Evolutionary conservation across 1,284 basidiomycete genomes (phyloP).

Genomic region (Cystobasidium pallidum): DNA sequence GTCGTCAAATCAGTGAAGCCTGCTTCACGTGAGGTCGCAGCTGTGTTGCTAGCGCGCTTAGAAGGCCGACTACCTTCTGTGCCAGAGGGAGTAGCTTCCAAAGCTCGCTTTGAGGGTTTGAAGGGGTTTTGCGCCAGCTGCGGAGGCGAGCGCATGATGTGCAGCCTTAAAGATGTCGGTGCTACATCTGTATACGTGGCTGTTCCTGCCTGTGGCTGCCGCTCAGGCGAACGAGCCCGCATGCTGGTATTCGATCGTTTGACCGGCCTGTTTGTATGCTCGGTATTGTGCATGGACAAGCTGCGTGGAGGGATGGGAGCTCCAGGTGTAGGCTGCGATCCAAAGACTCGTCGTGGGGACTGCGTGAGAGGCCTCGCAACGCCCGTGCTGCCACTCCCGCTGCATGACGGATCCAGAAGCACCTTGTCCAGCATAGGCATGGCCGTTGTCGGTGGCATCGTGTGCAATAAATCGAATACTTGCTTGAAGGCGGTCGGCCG

Average conservation of each 20-base stretch:
- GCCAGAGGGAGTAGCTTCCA: not conserved
- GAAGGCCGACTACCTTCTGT: not conserved
- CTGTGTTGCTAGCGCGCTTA: slow-evolving; percentile 1
- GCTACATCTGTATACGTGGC: not conserved
- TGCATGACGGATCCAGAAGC: not conserved
- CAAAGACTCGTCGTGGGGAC: slow-evolving; percentile 9
- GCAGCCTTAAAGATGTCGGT: not conserved
- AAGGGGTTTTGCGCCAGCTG: not conserved
- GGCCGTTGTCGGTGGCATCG: slow-evolving; percentile 4
- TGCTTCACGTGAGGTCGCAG: not conserved
- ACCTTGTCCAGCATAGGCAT: slow-evolving; percentile 1
- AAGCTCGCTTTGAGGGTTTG: slow-evolving; percentile 1
- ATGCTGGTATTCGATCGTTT: slow-evolving; percentile 6
- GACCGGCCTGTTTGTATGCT: slow-evolving; percentile 1
- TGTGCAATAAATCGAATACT: too few species aligned
- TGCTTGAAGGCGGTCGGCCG: too few species aligned
- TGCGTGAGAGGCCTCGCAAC: not conserved
- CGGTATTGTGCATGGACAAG: not conserved
- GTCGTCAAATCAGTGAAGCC: not conserved
- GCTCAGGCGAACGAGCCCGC: not conserved
- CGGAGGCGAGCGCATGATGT: slow-evolving; percentile 9
- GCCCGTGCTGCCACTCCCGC: not conserved
- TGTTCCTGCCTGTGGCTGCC: not conserved
- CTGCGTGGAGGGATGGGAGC: not conserved
- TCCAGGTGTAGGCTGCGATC: not conserved